Conservation (phyloP, 768 basidiomycete species). For the Hebeloma cylindrosporum region DNA sequence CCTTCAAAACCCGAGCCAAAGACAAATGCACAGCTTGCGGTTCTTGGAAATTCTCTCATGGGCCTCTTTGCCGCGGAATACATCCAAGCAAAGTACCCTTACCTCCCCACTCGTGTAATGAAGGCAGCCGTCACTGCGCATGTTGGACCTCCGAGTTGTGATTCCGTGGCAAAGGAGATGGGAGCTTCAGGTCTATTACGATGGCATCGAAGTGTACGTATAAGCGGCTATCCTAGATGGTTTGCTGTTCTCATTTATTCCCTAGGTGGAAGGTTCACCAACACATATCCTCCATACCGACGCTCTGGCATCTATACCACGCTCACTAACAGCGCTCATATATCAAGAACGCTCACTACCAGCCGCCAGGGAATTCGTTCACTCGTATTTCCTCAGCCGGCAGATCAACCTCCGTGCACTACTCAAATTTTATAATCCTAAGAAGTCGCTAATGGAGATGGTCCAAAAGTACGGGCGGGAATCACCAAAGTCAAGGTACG, state of each 20-base stretch:
- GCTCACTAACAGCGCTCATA: slow-evolving; percentile 84
- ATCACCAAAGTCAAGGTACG: slow-evolving; percentile 62
- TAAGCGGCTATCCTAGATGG: not conserved
- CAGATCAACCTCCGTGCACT: slow-evolving; percentile 66
- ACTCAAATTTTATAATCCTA: slow-evolving; percentile 39
- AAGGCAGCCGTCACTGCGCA: slow-evolving; percentile 92
- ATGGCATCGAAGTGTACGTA: slow-evolving; percentile 76
- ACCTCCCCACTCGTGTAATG: slow-evolving; percentile 87
- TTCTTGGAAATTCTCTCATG: slow-evolving; percentile 83
- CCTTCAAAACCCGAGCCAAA: slow-evolving; percentile 53
- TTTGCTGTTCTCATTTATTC: slow-evolving; percentile 3
- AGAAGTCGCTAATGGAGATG: slow-evolving; percentile 71
- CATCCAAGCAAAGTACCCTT: slow-evolving; percentile 77
- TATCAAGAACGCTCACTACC: slow-evolving; percentile 85
- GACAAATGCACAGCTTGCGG: slow-evolving; percentile 74
- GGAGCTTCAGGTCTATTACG: slow-evolving; percentile 75
- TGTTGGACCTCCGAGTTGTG: slow-evolving; percentile 83
- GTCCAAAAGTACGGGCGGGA: slow-evolving; percentile 68
- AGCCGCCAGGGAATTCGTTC: slow-evolving; percentile 85
- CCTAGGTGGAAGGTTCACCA: slow-evolving; percentile 48
- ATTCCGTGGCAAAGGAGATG: slow-evolving; percentile 83
- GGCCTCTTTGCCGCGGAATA: slow-evolving; percentile 90
- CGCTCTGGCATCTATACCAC: slow-evolving; percentile 84
- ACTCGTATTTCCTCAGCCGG: slow-evolving; percentile 85
- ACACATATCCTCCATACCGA: slow-evolving; percentile 67